Base-by-base conservation (phyloP, 2,329 filamentous ascomycete genomes). In the Fusarium clavum region DNA sequence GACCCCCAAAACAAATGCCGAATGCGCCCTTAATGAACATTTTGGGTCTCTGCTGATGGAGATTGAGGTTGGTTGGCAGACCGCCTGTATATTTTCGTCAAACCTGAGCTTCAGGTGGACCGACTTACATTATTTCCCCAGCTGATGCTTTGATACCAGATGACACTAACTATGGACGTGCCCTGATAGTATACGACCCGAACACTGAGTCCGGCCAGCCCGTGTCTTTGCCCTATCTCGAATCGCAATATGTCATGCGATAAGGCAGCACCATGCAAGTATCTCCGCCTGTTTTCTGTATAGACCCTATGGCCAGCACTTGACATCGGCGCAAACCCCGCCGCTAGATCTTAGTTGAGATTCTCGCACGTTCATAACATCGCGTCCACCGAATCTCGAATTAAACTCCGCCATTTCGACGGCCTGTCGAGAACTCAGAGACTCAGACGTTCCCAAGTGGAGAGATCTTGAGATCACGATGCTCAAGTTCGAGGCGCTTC, bases 71-170 rank as follows among this genome's bases (percentile, higher is more conserved):
- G 18, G 30, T 45, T 57, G 30, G 38, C 25, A 27, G 29, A 40
- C 25, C 43, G 13, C 22, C 51, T 45, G 24, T 40, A 48, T 20
- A 44, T 27, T 64, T n/a, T n/a, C 13, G 20, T 45, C 25, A 27
- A 27, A 24, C 32, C 45, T 38, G 51, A 30, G 29, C 40, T 32
- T 46, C 14, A 22, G 59, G 51, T 64, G 44, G 38, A 29, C 40
- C 25, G 18, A 30, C 27, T 63, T 18, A 46, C 47, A 46, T 55
- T 55, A 48, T 49, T 30, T 34, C 41, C 22, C 53, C 54, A 51
- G 55, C 44, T 52, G 46, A 52, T 51, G 63, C 71, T 72, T 72
- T 43, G 40, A 45, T 56, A 57, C 66, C 52, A 71, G 64, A 72
- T 63, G 64, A 58, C 51, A 45, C 67, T 69, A 63, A 61, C 69